phyloP scores from a whole-genome alignment of 2,329 filamentous ascomycete genomes.

The Diaporthe amygdali region DNA sequence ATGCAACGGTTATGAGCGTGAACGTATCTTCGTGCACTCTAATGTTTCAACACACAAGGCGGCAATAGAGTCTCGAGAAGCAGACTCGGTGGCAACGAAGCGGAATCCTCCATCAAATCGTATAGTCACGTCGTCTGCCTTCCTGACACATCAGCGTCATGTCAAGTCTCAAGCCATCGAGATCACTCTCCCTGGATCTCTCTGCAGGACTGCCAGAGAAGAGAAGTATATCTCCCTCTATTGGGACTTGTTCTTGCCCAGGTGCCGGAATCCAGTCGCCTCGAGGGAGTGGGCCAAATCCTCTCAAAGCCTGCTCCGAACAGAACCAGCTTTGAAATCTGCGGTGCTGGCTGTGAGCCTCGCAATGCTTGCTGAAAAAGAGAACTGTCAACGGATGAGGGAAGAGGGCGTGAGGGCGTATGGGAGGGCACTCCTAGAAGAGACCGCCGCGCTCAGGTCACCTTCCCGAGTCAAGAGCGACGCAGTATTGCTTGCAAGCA shows the following conservation, averaged over 20 bases:
- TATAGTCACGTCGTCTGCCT: neutral
- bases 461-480: constrained; percentile 26
- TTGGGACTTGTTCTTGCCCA: neutral
- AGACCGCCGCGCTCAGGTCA: constrained; percentile 25
- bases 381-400: constrained; percentile 21
- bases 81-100: neutral
- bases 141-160: constrained; percentile 8
- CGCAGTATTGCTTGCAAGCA: constrained; percentile 27
- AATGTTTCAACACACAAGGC: constrained; percentile 17
- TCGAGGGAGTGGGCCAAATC: constrained; percentile 30
- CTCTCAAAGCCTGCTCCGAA: constrained; percentile 26
- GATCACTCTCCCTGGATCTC: neutral
- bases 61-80: neutral
- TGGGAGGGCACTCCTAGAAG: constrained; percentile 27
- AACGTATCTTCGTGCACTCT: constrained; percentile 31
- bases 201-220: neutral
- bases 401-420: constrained; percentile 27
- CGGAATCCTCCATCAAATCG: neutral
- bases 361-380: constrained; percentile 23
- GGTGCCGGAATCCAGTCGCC: constrained; percentile 6
- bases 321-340: constrained; percentile 27
- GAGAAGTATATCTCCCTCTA: constrained; percentile 14
- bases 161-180: neutral
- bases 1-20: constrained; percentile 31
- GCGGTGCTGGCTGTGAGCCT: constrained; percentile 15